Base-by-base conservation (phyloP, 805 yeast species). In the Blastobotrys muscicola region DNA sequence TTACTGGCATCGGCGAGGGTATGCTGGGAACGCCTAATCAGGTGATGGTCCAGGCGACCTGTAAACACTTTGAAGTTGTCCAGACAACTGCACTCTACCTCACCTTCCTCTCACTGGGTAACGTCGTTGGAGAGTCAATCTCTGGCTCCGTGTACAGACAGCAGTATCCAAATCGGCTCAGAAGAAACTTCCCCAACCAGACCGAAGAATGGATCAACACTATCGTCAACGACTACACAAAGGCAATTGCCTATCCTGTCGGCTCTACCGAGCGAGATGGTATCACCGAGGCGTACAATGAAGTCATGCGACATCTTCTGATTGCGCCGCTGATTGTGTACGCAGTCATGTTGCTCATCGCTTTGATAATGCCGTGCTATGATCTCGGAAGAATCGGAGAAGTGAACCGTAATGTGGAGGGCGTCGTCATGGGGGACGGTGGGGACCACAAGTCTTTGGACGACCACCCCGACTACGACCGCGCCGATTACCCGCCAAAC, bases 1-100 rank as follows among this genome's bases (percentile, higher is more conserved):
- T 82, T 12, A 61, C 78, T 50, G 87, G 87, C 50, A 69, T 81
- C 44, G 86, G 84, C 51, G 82, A 82, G 34, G 84, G 84, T 14
- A 74, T 80, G 59, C 76, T 80, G 66, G 75, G 81, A 10, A 78
- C 77, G 53, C 69, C 80, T 4, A 29, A 34, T 29, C 33, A 33
- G 31, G 47, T 44, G 11, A 35, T 33, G 38, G 38, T 44, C 6
- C 47, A 45, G 38, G 41, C 40, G 1, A 33, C 36, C 9, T 36
- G 36, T 12, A 31, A 26, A 3, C 45, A 41, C 14, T 30, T 41
- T 11, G 45, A 45, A 10, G 47, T 44, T 9, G 47, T 41, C 3
- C 41, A 38, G 6, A 38, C 44, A 2, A 45, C 44, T 23, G 37
- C 45, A 12, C 14, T 41, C 29, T 45, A 41, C 32, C 29, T 41